A percentile compares a stretch with the other conserved stretches of the same genome.
These are phyloP conservation scores for Irpex sp. DNA, from an alignment of 1,284 basidiomycete species.

Conservation along the genomic window DNA sequence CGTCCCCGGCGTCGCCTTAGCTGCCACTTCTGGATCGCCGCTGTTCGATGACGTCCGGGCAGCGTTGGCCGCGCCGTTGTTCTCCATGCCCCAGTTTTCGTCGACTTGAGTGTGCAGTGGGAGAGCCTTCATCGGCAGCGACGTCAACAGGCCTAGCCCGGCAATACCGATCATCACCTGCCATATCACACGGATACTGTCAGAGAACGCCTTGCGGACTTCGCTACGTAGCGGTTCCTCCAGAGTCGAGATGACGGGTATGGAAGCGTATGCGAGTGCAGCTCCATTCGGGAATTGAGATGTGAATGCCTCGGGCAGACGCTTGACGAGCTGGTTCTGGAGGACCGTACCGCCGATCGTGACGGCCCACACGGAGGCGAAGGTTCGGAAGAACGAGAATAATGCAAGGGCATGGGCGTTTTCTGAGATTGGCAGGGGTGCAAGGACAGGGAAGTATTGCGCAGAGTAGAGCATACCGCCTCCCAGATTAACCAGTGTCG, in stretches of 20 bases:
- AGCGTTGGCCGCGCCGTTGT: too few relatives aligned
- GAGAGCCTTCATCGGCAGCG: constrained; percentile 10
- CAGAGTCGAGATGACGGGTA: constrained; percentile 21
- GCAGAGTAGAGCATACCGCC: constrained; percentile 20
- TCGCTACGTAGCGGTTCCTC: constrained; percentile 16
- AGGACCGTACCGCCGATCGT: constrained; percentile 27
- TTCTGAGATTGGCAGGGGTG: constrained; percentile 17
- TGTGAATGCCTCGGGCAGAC: constrained; percentile 19
- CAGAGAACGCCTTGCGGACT: constrained; percentile 17
- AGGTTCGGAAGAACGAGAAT: constrained; percentile 22
- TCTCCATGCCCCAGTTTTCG: constrained; percentile 7
- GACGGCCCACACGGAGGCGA: constrained; percentile 24
- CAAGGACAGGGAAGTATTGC: constrained; percentile 26
- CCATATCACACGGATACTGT: constrained; percentile 17
- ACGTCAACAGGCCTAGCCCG: constrained; percentile 4
- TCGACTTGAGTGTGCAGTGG: constrained; percentile 11
- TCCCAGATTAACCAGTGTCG: constrained; percentile 20
- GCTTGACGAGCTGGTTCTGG: constrained; percentile 23
- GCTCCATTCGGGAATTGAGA: constrained; percentile 17
- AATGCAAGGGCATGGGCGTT: constrained; percentile 22
- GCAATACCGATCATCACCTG: constrained; percentile 8
- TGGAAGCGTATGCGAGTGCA: constrained; percentile 19
- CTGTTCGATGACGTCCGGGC: too few relatives aligned
- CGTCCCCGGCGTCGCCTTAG: too few relatives aligned
- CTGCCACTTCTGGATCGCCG: too few relatives aligned